A percentile compares a stretch with the other conserved stretches of the same genome.
phyloP scores from a whole-genome alignment of 371 early-diverging fungal genomes.

The Vairimorpha ceranae region DNA sequence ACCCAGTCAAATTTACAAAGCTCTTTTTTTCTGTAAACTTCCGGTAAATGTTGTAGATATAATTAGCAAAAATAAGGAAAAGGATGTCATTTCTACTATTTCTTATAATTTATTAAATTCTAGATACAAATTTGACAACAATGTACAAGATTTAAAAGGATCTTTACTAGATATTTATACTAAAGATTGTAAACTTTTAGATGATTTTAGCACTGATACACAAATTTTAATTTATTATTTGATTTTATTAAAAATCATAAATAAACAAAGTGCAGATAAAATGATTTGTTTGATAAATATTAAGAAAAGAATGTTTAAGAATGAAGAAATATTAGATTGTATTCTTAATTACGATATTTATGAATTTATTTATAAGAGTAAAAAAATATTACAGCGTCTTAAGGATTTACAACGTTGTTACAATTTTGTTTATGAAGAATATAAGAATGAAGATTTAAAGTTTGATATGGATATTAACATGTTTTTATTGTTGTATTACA shows the following conservation, averaged over 20 bases:
- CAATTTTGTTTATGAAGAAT: not conserved
- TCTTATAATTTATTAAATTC: not conserved
- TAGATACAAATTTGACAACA: not conserved
- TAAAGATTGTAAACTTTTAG: not conserved
- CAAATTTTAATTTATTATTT: not conserved
- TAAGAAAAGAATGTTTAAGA: not conserved
- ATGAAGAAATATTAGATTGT: not conserved
- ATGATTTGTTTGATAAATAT: not conserved
- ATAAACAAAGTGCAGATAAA: not conserved
- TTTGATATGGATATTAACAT: not conserved
- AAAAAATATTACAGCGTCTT: not conserved
- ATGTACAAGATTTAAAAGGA: not conserved
- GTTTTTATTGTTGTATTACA: not conserved
- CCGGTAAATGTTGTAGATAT: not conserved
- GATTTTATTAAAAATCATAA: not conserved
- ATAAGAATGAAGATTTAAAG: not conserved
- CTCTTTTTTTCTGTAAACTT: constrained; percentile 23
- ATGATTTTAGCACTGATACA: not conserved
- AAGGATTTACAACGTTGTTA: not conserved
- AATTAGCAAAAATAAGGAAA: not conserved
- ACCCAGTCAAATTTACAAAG: constrained; percentile 28
- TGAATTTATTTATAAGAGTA: constrained; percentile 1
- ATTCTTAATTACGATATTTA: not conserved
- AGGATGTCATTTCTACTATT: not conserved
- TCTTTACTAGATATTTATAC: not conserved